Evolutionary conservation across 139 green algal genomes (phyloP).

Genomic region (Chlorella sorokiniana): DNA sequence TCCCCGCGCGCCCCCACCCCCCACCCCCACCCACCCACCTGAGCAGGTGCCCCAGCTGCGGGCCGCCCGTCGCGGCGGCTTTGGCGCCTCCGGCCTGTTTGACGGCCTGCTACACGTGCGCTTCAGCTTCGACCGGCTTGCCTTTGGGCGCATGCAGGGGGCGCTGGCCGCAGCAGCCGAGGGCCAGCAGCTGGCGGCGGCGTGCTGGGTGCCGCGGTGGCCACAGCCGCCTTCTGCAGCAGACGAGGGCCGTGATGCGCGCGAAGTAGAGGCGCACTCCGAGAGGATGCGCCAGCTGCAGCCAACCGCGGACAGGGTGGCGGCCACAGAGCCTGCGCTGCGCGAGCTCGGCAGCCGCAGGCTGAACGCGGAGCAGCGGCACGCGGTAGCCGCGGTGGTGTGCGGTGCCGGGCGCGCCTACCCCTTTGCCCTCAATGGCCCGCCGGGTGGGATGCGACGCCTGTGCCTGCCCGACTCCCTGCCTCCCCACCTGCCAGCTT

Average conservation of each 20-base stretch:
- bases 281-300: not conserved
- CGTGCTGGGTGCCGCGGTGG: conserved; percentile 14
- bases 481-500: no score
- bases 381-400: conserved; percentile 58
- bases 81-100: not conserved
- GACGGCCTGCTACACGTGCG: conserved; percentile 54
- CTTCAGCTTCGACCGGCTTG: conserved; percentile 61
- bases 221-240: not conserved
- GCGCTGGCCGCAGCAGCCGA: conserved; percentile 15
- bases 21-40: no score
- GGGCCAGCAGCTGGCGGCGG: not conserved
- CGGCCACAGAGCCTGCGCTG: not conserved
- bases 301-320: not conserved
- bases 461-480: not conserved
- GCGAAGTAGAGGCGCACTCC: conserved; percentile 2
- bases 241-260: not conserved
- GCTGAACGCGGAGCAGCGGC: conserved; percentile 71
- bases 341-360: not conserved
- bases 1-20: no score
- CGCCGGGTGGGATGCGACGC: conserved; percentile 42
- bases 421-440: conserved; percentile 68
- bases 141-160: conserved; percentile 46
- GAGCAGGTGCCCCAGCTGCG: not conserved
- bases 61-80: not conserved
- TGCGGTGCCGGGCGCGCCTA: conserved; percentile 23